Evolutionary conservation across 2,329 filamentous ascomycete genomes (phyloP).

Genomic region (Fusarium sp.): DNA sequence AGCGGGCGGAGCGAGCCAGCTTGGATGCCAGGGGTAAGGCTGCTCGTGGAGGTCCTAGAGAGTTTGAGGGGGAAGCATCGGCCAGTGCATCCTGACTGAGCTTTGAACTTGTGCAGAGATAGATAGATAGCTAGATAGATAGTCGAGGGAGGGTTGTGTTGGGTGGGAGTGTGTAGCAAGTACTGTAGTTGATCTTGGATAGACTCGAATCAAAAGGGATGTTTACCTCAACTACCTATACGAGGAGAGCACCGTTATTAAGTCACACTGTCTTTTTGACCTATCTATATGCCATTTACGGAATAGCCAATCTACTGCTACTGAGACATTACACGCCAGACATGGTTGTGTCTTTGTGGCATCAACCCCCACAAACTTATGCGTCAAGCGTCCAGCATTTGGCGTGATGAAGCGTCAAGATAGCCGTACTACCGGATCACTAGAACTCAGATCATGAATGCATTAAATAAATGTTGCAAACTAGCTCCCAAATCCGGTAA

Average conservation of each 20-base stretch:
- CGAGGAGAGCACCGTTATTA: conserved; percentile 7
- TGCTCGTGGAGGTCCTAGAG: background rate
- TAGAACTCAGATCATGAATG: background rate
- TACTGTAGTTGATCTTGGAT: background rate
- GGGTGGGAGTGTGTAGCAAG: background rate
- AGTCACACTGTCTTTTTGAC: conserved; percentile 29
- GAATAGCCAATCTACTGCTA: conserved; percentile 1
- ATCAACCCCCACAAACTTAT: background rate
- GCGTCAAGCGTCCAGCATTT: background rate
- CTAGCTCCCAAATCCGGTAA: conserved; percentile 23
- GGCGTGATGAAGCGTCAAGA: background rate
- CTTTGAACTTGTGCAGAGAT: background rate
- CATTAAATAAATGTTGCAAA: background rate
- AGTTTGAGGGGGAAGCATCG: background rate
- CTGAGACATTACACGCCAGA: background rate
- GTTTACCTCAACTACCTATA: background rate
- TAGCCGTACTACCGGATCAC: background rate
- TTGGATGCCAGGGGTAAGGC: conserved; percentile 12
- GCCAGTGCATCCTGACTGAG: conserved; percentile 2
- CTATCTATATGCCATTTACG: conserved; percentile 27
- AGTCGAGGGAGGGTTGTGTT: background rate
- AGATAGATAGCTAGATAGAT: background rate
- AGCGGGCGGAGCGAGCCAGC: conserved; percentile 28
- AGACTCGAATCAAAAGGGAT: background rate
- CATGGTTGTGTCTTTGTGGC: background rate